These are phyloP conservation scores for Lipomyces yamadae DNA, from an alignment of 805 yeast genomes.

Conservation along the genomic window DNA sequence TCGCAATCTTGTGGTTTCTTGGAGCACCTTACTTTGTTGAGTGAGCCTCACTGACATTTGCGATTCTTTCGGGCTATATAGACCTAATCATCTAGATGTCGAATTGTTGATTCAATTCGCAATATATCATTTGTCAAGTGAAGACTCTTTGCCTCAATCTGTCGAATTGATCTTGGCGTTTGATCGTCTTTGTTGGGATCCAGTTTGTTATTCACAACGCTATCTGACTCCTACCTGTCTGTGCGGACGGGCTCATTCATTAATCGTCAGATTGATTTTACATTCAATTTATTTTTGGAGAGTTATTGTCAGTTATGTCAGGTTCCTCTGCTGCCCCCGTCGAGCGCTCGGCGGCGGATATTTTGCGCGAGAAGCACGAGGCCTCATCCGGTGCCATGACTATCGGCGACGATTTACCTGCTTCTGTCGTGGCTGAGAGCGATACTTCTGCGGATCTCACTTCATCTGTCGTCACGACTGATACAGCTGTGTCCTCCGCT, in stretches of 20 bases:
- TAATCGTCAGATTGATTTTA: background rate
- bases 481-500: conserved; percentile 23
- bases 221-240: background rate
- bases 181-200: background rate
- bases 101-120: conserved; percentile 12
- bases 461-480: conserved; percentile 29
- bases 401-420: conserved; percentile 1
- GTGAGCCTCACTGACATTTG: conserved; percentile 14
- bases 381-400: conserved; percentile 18
- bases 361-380: conserved; percentile 32
- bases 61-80: conserved; percentile 5
- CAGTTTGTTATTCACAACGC: background rate
- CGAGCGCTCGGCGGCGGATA: conserved; percentile 34
- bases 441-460: conserved; percentile 26
- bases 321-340: background rate
- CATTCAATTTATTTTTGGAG: background rate
- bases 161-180: conserved; percentile 3
- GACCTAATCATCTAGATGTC: conserved; percentile 8
- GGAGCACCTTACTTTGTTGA: background rate
- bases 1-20: background rate
- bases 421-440: conserved; percentile 11
- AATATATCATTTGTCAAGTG: background rate
- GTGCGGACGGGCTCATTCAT: background rate
- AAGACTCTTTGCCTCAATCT: background rate
- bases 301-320: background rate